These are phyloP conservation scores for Saccharomycopsis schoenii DNA, from an alignment of 805 yeast species.

Conservation along the genomic window DNA sequence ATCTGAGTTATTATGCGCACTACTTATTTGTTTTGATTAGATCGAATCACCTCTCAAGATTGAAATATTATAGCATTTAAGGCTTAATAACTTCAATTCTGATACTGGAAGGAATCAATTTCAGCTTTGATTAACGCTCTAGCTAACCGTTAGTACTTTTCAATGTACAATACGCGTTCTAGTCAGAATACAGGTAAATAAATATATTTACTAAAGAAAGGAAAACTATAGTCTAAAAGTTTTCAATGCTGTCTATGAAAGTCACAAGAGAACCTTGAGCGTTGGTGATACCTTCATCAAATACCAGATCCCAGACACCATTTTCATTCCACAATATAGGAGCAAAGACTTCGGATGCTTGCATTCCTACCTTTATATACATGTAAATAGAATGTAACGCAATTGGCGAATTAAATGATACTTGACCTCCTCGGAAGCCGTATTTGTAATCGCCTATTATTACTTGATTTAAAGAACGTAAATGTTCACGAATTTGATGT, in stretches of 20 bases:
- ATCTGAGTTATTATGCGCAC: too few relatives aligned
- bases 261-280: not conserved
- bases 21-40: too few relatives aligned
- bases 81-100: too few relatives aligned
- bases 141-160: too few relatives aligned
- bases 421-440: conserved; percentile 2
- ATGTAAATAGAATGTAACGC: conserved; percentile 32
- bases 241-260: not conserved
- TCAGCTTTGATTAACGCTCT: too few relatives aligned
- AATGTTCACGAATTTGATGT: conserved; percentile 32
- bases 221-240: not conserved
- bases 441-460: conserved; percentile 20
- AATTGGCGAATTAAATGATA: conserved; percentile 21
- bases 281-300: not conserved
- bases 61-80: too few relatives aligned
- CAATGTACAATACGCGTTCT: too few relatives aligned
- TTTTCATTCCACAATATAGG: conserved; percentile 11
- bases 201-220: not conserved
- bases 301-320: conserved; percentile 3
- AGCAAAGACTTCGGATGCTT: conserved; percentile 15
- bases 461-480: conserved; percentile 25
- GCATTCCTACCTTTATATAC: conserved; percentile 26
- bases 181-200: too few relatives aligned
- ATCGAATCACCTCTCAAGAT: too few relatives aligned
- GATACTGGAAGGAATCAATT: too few relatives aligned